A percentile compares a stretch with the other conserved stretches of the same genome.
These are phyloP conservation scores for Phlyctochytrium arcticum DNA, from an alignment of 192 early-diverging fungal genomes.

Conservation along the genomic window DNA sequence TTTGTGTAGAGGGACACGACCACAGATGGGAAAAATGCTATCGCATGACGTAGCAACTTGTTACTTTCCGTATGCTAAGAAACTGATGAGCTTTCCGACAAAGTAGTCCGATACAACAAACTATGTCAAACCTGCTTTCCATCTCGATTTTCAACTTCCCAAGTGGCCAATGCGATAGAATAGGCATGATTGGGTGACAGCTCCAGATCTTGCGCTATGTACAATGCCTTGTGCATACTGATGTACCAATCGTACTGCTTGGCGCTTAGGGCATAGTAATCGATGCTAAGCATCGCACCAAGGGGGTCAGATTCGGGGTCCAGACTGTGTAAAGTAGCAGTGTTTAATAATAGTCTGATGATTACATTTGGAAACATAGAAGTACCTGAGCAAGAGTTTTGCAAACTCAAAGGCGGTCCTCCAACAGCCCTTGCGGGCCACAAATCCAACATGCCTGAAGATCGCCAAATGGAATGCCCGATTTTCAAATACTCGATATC, in stretches of 20 bases:
- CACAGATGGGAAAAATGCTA: slow-evolving; percentile 66
- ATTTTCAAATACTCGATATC: slow-evolving; percentile 73
- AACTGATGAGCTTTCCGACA: neutral
- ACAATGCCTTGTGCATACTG: slow-evolving; percentile 41
- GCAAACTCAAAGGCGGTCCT: slow-evolving; percentile 86
- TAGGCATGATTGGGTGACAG: slow-evolving; percentile 70
- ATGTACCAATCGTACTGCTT: slow-evolving; percentile 52
- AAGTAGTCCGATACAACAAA: neutral
- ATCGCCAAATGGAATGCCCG: slow-evolving; percentile 62
- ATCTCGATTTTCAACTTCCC: slow-evolving; percentile 59
- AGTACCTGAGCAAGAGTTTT: slow-evolving; percentile 60
- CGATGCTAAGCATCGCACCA: slow-evolving; percentile 70
- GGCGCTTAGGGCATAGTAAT: slow-evolving; percentile 80
- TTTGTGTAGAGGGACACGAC: slow-evolving; percentile 64
- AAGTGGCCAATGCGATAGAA: slow-evolving; percentile 70
- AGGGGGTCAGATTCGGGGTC: slow-evolving; percentile 77
- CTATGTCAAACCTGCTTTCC: neutral
- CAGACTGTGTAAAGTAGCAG: slow-evolving; percentile 41
- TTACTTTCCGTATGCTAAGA: slow-evolving; percentile 38
- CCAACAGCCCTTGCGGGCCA: slow-evolving; percentile 90
- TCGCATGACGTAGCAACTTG: slow-evolving; percentile 62
- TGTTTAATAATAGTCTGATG: neutral
- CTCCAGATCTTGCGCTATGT: slow-evolving; percentile 18
- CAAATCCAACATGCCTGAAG: slow-evolving; percentile 78
- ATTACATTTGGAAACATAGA: neutral